Percentiles rank a stretch among this genome's conserved stretches.
Conservation (phyloP, 495 filamentous ascomycete species). For the Aspergillus hancockii region DNA sequence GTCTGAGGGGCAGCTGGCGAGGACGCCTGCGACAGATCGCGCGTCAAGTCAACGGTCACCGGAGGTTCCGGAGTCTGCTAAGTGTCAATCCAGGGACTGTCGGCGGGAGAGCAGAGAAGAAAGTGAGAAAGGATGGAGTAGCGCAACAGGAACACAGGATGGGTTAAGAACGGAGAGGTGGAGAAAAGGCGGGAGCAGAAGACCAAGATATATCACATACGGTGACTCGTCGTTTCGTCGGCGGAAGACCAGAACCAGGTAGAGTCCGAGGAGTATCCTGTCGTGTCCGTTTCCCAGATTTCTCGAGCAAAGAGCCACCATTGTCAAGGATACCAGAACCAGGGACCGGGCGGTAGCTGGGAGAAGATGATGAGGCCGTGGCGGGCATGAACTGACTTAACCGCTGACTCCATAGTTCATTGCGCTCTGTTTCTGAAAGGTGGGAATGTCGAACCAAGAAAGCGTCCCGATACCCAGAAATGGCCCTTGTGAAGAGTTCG, state of each 20-base stretch:
- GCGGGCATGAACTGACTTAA: slow-evolving; percentile 44
- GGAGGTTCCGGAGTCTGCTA: slow-evolving; percentile 50
- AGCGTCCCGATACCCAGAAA: slow-evolving; percentile 47
- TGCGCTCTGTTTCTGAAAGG: slow-evolving; percentile 46
- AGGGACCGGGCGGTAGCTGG: slow-evolving; percentile 25
- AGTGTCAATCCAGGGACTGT: slow-evolving; percentile 49
- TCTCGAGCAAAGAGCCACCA: slow-evolving; percentile 26
- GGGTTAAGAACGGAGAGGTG: slow-evolving; percentile 25
- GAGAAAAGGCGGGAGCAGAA: slow-evolving; percentile 38
- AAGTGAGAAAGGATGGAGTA: slow-evolving; percentile 20
- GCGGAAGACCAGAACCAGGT: slow-evolving; percentile 42
- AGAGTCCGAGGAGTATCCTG: slow-evolving; percentile 49
- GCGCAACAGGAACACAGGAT: slow-evolving; percentile 26
- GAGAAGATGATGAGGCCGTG: slow-evolving; percentile 19
- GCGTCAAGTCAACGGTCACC: slow-evolving; percentile 35
- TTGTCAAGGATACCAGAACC: slow-evolving; percentile 25
- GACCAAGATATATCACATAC: slow-evolving; percentile 50
- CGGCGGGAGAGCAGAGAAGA: slow-evolving; percentile 25
- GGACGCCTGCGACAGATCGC: slow-evolving; percentile 37
- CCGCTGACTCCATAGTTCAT: slow-evolving; percentile 45
- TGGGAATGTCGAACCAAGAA: slow-evolving; percentile 49
- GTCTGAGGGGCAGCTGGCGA: slow-evolving; percentile 29
- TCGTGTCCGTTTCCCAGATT: slow-evolving; percentile 47
- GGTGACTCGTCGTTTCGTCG: slow-evolving; percentile 52
- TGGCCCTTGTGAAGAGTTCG: slow-evolving; percentile 47